These are phyloP conservation scores for Leishmania arabica DNA, from an alignment of 208 protist species.

Conservation along the genomic window DNA sequence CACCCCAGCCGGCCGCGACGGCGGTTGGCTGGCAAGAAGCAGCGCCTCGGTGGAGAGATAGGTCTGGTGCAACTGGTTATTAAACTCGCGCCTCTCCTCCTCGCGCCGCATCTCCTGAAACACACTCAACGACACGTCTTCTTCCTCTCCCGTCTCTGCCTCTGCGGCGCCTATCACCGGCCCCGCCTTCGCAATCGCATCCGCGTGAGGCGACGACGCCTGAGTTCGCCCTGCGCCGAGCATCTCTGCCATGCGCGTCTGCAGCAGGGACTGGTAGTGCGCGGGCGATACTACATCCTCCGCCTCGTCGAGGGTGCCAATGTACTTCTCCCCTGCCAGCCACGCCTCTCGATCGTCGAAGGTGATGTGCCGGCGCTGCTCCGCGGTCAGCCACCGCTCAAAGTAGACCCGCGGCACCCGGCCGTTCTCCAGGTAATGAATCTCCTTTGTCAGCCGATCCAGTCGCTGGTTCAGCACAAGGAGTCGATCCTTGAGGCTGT, in stretches of 20 bases:
- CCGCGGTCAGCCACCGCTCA: slow-evolving; percentile 84
- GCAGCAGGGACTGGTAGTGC: slow-evolving; percentile 53
- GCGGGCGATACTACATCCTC: slow-evolving; percentile 20
- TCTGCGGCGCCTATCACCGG: not conserved
- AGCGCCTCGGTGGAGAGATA: slow-evolving; percentile 83
- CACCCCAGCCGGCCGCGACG: slow-evolving; percentile 47
- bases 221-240: slow-evolving; percentile 21
- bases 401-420: slow-evolving; percentile 82
- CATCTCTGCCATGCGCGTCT: slow-evolving; percentile 39
- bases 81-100: slow-evolving; percentile 72
- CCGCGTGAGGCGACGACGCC: not conserved
- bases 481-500: slow-evolving; percentile 80
- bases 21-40: slow-evolving; percentile 56
- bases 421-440: slow-evolving; percentile 83
- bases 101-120: slow-evolving; percentile 91
- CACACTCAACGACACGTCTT: slow-evolving; percentile 79
- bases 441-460: slow-evolving; percentile 79
- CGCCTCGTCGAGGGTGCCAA: slow-evolving; percentile 32
- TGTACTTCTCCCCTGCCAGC: slow-evolving; percentile 70
- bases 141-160: slow-evolving; percentile 29
- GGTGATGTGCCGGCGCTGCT: slow-evolving; percentile 71
- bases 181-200: not conserved
- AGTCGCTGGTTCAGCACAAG: slow-evolving; percentile 76
- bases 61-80: slow-evolving; percentile 65
- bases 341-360: slow-evolving; percentile 87